Percentiles rank a stretch among this genome's conserved stretches.
phyloP scores from a whole-genome alignment of 1,284 basidiomycete genomes.

The Meripilus lineatus region DNA sequence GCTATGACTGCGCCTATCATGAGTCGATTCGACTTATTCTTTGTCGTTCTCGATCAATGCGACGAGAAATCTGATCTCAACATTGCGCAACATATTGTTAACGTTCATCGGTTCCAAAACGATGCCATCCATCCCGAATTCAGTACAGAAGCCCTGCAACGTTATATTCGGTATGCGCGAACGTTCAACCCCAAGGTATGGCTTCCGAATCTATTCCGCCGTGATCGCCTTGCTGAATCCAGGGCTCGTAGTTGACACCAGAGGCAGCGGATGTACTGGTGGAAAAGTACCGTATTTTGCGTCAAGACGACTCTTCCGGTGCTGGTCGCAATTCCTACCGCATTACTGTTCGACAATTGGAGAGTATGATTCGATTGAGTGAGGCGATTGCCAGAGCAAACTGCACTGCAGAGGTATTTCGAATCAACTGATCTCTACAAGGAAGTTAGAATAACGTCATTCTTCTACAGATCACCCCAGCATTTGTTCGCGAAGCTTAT shows the following conservation, averaged over 20 bases:
- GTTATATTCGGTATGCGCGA: conserved; percentile 95
- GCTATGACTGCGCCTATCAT: conserved; percentile 99
- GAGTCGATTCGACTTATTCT: conserved; percentile 99
- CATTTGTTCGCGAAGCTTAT: conserved; percentile 95
- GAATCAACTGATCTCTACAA: conserved; percentile 15
- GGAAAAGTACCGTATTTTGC: conserved; percentile 90
- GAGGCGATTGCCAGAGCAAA: conserved; percentile 98
- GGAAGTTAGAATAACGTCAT: too few species aligned
- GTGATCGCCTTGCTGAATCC: conserved; percentile 16
- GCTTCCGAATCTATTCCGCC: conserved; percentile 19
- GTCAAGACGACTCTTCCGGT: conserved; percentile 90
- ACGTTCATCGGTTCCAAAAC: conserved; percentile 94
- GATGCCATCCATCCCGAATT: conserved; percentile 95
- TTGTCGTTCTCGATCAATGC: conserved; percentile 97
- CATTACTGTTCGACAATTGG: conserved; percentile 94
- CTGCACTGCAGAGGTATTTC: conserved; percentile 88
- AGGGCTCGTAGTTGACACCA: conserved; percentile 67
- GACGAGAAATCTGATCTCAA: conserved; percentile 91
- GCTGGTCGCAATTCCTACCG: conserved; percentile 90
- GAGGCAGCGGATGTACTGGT: conserved; percentile 93
- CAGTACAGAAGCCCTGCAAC: conserved; percentile 92
- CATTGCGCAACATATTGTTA: conserved; percentile 96
- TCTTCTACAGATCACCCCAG: conserved; percentile 75
- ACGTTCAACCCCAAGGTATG: conserved; percentile 89
- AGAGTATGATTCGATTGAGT: conserved; percentile 95